Base-by-base conservation (phyloP, 129 eudicot species). In the Artemisia argyi region DNA sequence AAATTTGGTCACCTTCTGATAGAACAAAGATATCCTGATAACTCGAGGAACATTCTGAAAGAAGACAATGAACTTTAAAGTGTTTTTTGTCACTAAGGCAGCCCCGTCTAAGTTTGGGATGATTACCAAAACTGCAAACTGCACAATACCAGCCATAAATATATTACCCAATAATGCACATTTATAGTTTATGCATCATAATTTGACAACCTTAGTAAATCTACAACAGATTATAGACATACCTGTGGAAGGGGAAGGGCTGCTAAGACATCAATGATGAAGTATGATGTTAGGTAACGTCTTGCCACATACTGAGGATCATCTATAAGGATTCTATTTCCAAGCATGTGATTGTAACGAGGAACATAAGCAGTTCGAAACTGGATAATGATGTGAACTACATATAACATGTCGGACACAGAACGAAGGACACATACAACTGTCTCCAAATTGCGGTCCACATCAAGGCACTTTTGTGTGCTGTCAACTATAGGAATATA, bases 201-300 rank as follows among this genome's bases (percentile, higher is more conserved):
- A 28, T 28, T 28, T 28, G 32, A 28, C 32, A 28, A 28, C 5
- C 5, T 32, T 32, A 32, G 5, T 3, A 30, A 5, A 3, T 3
- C 35, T 3, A 4, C 3, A 30, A 32, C 42, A 32, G 42, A 32
- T 32, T 32, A 32, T 32, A 32, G 42, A 32, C 42, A 32, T 68
- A 80, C 84, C 77, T 80, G 84, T 55, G 84, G 84, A 62, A 80
- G 80, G 63, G 84, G 84, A 74, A 80, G 80, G 16, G 73, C 79
- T 28, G 80, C 76, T 75, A 80, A 64, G 28, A 80, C 66, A 71
- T 75, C 84, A 32, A 80, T 54, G 46, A 80, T 56, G 76, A 80
- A 80, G 79, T 80, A 74, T 3, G 80, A 80, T 2, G 14, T 52
- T 11, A 74, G 18, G 66, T 80, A 74, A 61, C 55, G 80, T 68